These are phyloP conservation scores for Perkinsus olseni DNA, from an alignment of 169 alveolate species.

Conservation along the genomic window DNA sequence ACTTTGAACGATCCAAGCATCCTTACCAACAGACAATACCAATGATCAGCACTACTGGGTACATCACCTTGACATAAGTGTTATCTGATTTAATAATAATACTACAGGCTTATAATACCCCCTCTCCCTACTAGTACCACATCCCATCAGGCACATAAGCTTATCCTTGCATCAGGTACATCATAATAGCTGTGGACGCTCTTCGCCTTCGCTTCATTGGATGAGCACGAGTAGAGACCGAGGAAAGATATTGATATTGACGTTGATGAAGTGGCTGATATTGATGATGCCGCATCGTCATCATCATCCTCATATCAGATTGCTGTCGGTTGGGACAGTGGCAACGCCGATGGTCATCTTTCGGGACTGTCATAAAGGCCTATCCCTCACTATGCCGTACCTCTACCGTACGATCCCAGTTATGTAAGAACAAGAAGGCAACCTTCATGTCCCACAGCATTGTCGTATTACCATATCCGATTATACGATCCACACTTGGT, in stretches of 20 bases:
- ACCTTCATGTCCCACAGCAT: no score
- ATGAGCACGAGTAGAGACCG: not conserved
- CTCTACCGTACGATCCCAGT: not conserved
- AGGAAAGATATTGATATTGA: not conserved
- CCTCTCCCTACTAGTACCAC: no score
- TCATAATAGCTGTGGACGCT: not conserved
- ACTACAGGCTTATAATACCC: no score
- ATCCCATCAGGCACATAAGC: no score
- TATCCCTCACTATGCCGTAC: not conserved
- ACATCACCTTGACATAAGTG: not conserved
- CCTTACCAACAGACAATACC: not conserved
- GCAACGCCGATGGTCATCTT: not conserved
- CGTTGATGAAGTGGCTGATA: not conserved
- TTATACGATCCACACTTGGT: not conserved
- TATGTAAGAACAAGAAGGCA: no score
- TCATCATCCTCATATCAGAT: not conserved
- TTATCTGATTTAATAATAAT: no score
- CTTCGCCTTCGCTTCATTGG: not conserved
- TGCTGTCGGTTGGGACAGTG: not conserved
- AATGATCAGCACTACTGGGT: not conserved
- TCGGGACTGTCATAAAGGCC: not conserved
- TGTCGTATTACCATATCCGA: not conserved
- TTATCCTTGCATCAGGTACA: no score
- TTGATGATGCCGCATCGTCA: not conserved
- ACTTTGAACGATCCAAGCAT: no score